These are phyloP conservation scores for Dryas integrifolia DNA, from an alignment of 331 rosid species.

Conservation along the genomic window DNA sequence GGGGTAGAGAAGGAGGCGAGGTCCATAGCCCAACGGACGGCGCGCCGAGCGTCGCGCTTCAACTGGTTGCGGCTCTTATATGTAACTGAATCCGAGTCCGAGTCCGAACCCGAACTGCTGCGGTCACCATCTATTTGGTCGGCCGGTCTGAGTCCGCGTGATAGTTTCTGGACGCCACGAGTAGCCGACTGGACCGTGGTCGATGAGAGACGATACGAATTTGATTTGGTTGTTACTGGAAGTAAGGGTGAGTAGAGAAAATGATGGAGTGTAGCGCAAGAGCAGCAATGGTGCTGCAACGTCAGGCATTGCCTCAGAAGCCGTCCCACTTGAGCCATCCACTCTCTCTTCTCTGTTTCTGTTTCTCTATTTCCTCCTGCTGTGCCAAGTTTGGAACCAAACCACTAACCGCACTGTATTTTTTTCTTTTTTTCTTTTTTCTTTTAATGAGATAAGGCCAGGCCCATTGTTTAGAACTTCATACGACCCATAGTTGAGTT, in stretches of 20 bases:
- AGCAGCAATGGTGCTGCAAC: conserved; percentile 30
- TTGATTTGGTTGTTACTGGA: conserved; percentile 18
- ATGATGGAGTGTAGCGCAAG: conserved; percentile 25
- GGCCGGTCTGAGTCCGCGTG: conserved; percentile 42
- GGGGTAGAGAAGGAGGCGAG: conserved; percentile 71
- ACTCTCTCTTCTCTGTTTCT: background rate
- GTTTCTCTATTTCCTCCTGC: background rate
- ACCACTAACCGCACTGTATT: background rate
- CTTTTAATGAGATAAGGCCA: no score
- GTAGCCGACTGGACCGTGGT: conserved; percentile 40
- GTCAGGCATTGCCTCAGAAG: conserved; percentile 59
- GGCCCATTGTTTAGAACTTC: background rate
- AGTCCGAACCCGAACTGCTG: conserved; percentile 24
- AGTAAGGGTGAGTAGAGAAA: conserved; percentile 23
- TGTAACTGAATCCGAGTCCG: conserved; percentile 38
- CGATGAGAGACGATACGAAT: conserved; percentile 23
- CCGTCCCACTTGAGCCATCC: conserved; percentile 49
- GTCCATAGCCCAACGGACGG: conserved; percentile 81
- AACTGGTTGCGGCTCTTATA: conserved; percentile 76
- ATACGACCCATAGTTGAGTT: background rate
- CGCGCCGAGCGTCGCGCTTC: conserved; percentile 82
- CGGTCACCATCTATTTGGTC: conserved; percentile 26
- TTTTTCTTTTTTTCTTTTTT: background rate
- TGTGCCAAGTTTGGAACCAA: background rate
- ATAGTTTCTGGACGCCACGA: conserved; percentile 33